Evolutionary conservation across 129 eudicot species (phyloP).

Genomic region (Pulicaria dysenterica): DNA sequence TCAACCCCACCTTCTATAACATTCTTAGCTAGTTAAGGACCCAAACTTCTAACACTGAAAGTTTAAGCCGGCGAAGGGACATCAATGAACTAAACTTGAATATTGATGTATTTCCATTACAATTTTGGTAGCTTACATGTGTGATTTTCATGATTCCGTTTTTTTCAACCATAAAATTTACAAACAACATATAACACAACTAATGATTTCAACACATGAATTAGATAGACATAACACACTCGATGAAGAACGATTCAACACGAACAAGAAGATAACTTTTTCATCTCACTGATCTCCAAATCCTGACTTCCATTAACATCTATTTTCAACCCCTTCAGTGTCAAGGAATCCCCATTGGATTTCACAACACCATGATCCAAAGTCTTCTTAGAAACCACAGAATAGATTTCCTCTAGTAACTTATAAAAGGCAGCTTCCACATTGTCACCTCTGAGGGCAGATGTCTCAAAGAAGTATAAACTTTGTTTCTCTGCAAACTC

Average conservation of each 20-base stretch:
- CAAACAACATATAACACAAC: slow-evolving; percentile 23
- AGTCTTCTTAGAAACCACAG: slow-evolving; percentile 65
- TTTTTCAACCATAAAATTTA: background rate
- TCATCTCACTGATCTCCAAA: slow-evolving; percentile 78
- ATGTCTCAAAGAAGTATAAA: slow-evolving; percentile 72
- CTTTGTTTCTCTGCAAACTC: slow-evolving; percentile 77
- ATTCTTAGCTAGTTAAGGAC: too few species aligned
- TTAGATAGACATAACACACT: background rate
- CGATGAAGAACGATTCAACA: slow-evolving; percentile 41
- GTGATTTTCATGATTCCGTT: background rate
- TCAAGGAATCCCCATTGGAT: slow-evolving; percentile 22
- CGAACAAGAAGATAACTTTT: slow-evolving; percentile 62
- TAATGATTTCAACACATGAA: background rate
- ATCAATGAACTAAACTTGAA: too few species aligned
- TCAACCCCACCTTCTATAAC: too few species aligned
- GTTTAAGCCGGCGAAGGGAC: too few species aligned
- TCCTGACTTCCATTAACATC: slow-evolving; percentile 58
- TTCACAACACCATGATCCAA: slow-evolving; percentile 53
- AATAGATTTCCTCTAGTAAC: slow-evolving; percentile 59
- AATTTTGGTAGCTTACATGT: too few species aligned
- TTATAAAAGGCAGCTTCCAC: slow-evolving; percentile 72
- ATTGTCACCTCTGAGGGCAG: slow-evolving; percentile 80
- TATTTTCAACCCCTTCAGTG: slow-evolving; percentile 58
- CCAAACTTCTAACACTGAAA: too few species aligned
- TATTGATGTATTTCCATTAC: too few species aligned